Percentiles rank a stretch among this genome's conserved stretches.
Evolutionary conservation across 345 rosid genomes (phyloP).

Genomic region (Viola odorata): DNA sequence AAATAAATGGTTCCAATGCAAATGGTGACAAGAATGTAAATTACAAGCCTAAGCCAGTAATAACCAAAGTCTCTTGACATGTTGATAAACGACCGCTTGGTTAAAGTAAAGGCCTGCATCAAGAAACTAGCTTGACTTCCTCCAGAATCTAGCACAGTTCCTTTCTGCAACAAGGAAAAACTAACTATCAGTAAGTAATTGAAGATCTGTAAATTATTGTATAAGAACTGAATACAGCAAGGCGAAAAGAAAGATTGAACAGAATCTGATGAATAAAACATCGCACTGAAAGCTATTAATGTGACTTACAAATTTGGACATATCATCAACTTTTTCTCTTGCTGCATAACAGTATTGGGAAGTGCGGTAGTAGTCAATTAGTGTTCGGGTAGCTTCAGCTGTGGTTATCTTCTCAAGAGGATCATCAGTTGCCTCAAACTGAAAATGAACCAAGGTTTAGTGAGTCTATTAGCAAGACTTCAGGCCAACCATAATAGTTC

Average conservation of each 20-base stretch:
- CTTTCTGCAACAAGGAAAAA: slow-evolving; percentile 48
- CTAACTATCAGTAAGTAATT: background rate
- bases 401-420: slow-evolving; percentile 85
- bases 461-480: background rate
- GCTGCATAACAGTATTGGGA: slow-evolving; percentile 62
- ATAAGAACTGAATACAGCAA: background rate
- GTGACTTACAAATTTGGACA: slow-evolving; percentile 74
- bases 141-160: slow-evolving; percentile 80
- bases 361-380: slow-evolving; percentile 57
- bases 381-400: slow-evolving; percentile 62
- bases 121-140: slow-evolving; percentile 97
- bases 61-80: slow-evolving; percentile 98
- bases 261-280: background rate
- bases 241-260: background rate
- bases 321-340: slow-evolving; percentile 65
- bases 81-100: slow-evolving; percentile 83
- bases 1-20: slow-evolving; percentile 91
- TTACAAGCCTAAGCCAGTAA: slow-evolving; percentile 91
- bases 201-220: background rate
- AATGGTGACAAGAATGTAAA: slow-evolving; percentile 68
- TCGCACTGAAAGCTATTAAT: background rate
- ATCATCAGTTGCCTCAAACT: slow-evolving; percentile 73
- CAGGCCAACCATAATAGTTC: too few species aligned
- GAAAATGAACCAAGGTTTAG: slow-evolving; percentile 6
- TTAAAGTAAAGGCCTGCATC: slow-evolving; percentile 70